These are phyloP conservation scores for Silene vulgaris DNA, from an alignment of 179 eudicot species.

Conservation along the genomic window DNA sequence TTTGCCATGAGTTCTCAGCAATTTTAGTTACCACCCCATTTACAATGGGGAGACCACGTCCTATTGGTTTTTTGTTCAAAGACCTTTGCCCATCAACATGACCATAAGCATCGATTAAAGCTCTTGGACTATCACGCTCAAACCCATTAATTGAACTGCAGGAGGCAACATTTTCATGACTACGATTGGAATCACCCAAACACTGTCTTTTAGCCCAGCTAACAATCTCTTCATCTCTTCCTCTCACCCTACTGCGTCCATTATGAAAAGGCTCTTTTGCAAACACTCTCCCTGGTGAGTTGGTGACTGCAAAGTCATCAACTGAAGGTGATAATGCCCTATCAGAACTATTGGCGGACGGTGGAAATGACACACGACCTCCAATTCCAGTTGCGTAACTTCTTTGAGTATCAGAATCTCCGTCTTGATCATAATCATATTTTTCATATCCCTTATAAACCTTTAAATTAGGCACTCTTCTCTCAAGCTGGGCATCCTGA, in stretches of 20 bases:
- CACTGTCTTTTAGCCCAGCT: constrained; percentile 42
- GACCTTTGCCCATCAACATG: constrained; percentile 54
- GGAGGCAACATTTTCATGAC: constrained; percentile 32
- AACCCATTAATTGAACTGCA: constrained; percentile 36
- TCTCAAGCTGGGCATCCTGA: too few relatives aligned
- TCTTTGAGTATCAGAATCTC: constrained; percentile 35
- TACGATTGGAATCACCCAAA: constrained; percentile 32
- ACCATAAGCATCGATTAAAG: constrained; percentile 95
- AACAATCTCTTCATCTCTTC: constrained; percentile 42
- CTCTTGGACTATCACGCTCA: constrained; percentile 73
- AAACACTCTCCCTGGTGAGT: constrained; percentile 45
- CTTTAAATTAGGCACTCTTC: too few relatives aligned
- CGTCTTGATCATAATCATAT: too few relatives aligned
- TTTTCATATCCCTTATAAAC: too few relatives aligned
- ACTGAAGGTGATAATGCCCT: constrained; percentile 55
- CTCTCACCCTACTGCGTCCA: constrained; percentile 33
- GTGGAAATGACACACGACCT: constrained; percentile 38
- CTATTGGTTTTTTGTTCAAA: constrained; percentile 35
- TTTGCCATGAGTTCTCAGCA: constrained; percentile 58
- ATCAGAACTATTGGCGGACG: constrained; percentile 37
- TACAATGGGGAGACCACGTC: constrained; percentile 22
- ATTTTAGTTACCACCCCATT: constrained; percentile 40
- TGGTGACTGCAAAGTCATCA: constrained; percentile 44
- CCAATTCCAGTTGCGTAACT: constrained; percentile 42
- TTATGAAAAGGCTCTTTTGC: constrained; percentile 45